Evolutionary conservation across 2,329 filamentous ascomycete species (phyloP), one percentile per base, ranked within the genome.

Genomic region (Lecanosticta acicola): DNA sequence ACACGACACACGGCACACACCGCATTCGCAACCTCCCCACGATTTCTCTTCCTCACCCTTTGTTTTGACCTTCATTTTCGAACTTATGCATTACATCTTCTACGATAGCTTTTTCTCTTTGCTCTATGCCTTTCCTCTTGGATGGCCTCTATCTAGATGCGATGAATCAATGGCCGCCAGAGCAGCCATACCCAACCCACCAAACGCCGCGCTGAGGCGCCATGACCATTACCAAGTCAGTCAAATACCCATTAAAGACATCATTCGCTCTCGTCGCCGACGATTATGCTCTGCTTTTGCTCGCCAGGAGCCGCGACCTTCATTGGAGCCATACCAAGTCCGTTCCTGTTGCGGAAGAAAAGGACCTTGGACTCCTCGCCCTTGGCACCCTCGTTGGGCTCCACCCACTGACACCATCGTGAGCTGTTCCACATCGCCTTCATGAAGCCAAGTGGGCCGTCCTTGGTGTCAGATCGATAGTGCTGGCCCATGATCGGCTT

Each of bases 271-370:
- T 52, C 47, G 35, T 54, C 48, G n/a, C 46, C 53, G 17, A 56
- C 33, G 29, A 44, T 49, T 39, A 50, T 42, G 32, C 45, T 43
- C 49, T 54, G 54, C 36, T 48, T 48, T 33, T 36, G 20, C 20
- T 29, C 18, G 29, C 39, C 39, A 19, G 37, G 36, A 3, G 41
- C 43, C 16, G 46, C 36, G 20, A 65, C 37, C 59, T 64, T 65
- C 37, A 66, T 56, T 4, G 78, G 78, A 39, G 75, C 64, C 29
- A 81, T 71, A 56, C 93, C 93, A 18, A 94, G 72, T 16, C 87
- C 86, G 71, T 97, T 98, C 60, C 78, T 78, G 78, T 98, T 98
- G 65, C 91, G 83, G 84, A 86, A 98, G 80, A 98, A 96, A 45
- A 94, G 71, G 21, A 98, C 84, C 51, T 85, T 83, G 74, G 88